Evolutionary conservation across 345 rosid species (phyloP), one percentile per base, ranked within the genome.

Genomic region (Citrus hindsii): DNA sequence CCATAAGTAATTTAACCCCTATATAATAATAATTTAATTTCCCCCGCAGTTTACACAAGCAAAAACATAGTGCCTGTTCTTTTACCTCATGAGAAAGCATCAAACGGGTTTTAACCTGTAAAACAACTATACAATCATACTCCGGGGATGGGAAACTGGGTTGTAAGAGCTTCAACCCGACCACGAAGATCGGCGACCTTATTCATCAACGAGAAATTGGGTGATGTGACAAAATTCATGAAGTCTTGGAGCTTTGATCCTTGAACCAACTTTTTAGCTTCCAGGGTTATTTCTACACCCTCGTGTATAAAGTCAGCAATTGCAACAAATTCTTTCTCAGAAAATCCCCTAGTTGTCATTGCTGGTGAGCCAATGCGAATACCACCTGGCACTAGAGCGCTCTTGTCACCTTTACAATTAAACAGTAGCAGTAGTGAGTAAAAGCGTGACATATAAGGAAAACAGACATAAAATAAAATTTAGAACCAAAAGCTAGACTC

Each of bases 341-440:
- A 83, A 56, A 95, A 87, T 71, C 98, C 95, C 81, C 97, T 91
- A 37, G 98, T 93, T 6, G 99, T 93, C 97, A 93, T 95, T 2
- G 99, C 99, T 22, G 98, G 98, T 0, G 98, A 78, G 73, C 97
- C 99, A 62, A 95, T 89, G 71, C 99, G 92, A 77, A 95, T 93
- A 72, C 99, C 99, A 27, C 98, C 99, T 0, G 97, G 99, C 22
- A 92, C 94, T 60, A 88, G 84, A 1, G 97, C 99, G 37, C 99
- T 95, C 82, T 91, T 93, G 63, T 95, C 99, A 27, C 97, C 99
- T 92, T 70, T 67, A 21, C 27, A 55, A 71, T 78, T 63, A 13
- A 48, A 73, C 25, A 76, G 30, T 58, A 25, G 25, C 13, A 32
- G 16, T 48, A 30, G 51, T 56, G 32, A 77, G 78, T 21, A 48